Conservation (phyloP, 768 basidiomycete species). For the Tephrocybe rancida region DNA sequence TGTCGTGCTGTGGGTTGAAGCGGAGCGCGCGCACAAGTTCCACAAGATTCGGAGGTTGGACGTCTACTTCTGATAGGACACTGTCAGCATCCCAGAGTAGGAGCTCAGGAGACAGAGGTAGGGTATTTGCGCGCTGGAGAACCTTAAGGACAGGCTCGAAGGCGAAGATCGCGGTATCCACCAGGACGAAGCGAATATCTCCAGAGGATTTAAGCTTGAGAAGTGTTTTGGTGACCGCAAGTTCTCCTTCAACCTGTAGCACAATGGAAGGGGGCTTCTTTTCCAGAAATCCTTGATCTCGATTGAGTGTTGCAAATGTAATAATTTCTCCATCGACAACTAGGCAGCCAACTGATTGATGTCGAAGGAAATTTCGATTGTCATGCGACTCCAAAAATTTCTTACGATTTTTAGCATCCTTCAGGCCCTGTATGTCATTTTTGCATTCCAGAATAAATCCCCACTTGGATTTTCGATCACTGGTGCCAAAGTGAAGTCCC, state of each 20-base stretch:
- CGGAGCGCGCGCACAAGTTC: conserved; percentile 27
- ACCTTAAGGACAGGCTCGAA: conserved; percentile 64
- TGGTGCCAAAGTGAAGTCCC: conserved; percentile 35
- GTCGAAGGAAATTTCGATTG: conserved; percentile 45
- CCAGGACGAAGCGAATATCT: conserved; percentile 44
- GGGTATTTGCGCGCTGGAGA: conserved; percentile 44
- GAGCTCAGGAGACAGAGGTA: conserved; percentile 55
- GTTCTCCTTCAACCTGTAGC: conserved; percentile 51
- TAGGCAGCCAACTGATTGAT: conserved; percentile 58
- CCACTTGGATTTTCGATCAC: conserved; percentile 33
- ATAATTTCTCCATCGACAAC: conserved; percentile 48
- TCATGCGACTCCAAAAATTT: conserved; percentile 36
- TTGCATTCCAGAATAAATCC: conserved; percentile 41
- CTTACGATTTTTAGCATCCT: conserved; percentile 34
- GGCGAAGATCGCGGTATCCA: conserved; percentile 63
- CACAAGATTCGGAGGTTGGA: conserved; percentile 7
- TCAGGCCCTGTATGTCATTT: conserved; percentile 34
- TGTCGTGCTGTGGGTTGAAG: conserved; percentile 37
- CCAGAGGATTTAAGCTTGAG: conserved; percentile 34
- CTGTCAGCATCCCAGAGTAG: conserved; percentile 49
- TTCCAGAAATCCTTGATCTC: conserved; percentile 55
- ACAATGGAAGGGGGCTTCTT: conserved; percentile 51
- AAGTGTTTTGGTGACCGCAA: conserved; percentile 40
- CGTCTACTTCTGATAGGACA: not conserved
- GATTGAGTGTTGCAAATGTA: conserved; percentile 53